Conservation (phyloP, 495 filamentous ascomycete genomes). For the Penicillium verhagenii region DNA sequence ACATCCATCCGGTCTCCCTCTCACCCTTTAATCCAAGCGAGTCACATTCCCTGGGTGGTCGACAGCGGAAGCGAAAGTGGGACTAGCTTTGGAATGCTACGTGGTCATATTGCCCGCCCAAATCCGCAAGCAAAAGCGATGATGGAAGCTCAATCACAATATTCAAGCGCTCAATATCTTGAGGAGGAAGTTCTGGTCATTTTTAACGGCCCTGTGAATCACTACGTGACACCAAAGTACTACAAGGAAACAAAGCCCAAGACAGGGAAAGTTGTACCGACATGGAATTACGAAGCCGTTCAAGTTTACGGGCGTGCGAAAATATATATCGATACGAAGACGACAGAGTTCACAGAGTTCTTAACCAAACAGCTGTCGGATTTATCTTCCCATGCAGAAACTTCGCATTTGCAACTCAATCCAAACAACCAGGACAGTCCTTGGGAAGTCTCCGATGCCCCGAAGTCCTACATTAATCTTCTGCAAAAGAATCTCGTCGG, state of each 20-base stretch:
- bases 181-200: constrained; percentile 38
- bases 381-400: constrained; percentile 46
- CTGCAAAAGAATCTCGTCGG: constrained; percentile 52
- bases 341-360: constrained; percentile 33
- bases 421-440: background rate
- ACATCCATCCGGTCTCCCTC: constrained; percentile 48
- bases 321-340: constrained; percentile 43
- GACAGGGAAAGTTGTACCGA: constrained; percentile 59
- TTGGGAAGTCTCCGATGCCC: constrained; percentile 50
- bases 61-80: constrained; percentile 36
- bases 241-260: constrained; percentile 56
- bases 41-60: constrained; percentile 57
- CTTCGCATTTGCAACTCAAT: constrained; percentile 43
- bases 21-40: constrained; percentile 49
- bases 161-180: constrained; percentile 9
- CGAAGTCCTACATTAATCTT: constrained; percentile 40
- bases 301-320: constrained; percentile 53
- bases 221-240: constrained; percentile 61
- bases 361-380: constrained; percentile 46
- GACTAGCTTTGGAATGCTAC: constrained; percentile 31
- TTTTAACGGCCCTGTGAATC: constrained; percentile 50
- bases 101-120: constrained; percentile 53
- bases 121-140: constrained; percentile 56
- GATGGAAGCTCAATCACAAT: constrained; percentile 33
- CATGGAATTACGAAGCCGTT: constrained; percentile 61